These are phyloP conservation scores for Sclerotinia nivalis DNA, from an alignment of 2,329 filamentous ascomycete genomes.

Conservation along the genomic window DNA sequence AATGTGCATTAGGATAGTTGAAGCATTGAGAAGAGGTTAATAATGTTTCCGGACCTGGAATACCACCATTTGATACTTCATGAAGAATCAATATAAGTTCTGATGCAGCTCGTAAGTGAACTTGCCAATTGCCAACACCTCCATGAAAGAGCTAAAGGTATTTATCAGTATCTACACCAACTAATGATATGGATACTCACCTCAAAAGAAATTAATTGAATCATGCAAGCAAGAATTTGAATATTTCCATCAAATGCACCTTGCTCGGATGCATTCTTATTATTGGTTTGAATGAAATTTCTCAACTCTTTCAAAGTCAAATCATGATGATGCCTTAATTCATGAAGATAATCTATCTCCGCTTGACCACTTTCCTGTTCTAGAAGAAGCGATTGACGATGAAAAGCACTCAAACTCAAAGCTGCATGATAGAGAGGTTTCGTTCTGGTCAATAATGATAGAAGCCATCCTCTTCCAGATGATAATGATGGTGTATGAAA, in stretches of 20 bases:
- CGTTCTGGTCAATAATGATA: slow-evolving; percentile 57
- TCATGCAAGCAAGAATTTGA: slow-evolving; percentile 23
- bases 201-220: slow-evolving; percentile 24
- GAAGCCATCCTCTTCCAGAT: slow-evolving; percentile 61
- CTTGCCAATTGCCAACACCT: slow-evolving; percentile 51
- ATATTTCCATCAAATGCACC: slow-evolving; percentile 17
- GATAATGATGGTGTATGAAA: slow-evolving; percentile 59
- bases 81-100: slow-evolving; percentile 46
- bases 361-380: slow-evolving; percentile 17
- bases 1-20: background rate
- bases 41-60: slow-evolving; percentile 5
- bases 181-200: background rate
- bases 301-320: slow-evolving; percentile 9
- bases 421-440: slow-evolving; percentile 57
- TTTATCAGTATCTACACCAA: background rate
- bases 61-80: slow-evolving; percentile 19
- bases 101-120: slow-evolving; percentile 53
- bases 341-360: slow-evolving; percentile 23
- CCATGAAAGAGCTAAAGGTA: slow-evolving; percentile 39
- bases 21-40: slow-evolving; percentile 15
- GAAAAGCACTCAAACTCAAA: slow-evolving; percentile 57
- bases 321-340: slow-evolving; percentile 24
- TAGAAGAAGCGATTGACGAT: slow-evolving; percentile 46
- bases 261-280: slow-evolving; percentile 6
- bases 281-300: slow-evolving; percentile 8